These are phyloP conservation scores for Prunus salicina DNA, from an alignment of 306 rosid species.

Conservation along the genomic window DNA sequence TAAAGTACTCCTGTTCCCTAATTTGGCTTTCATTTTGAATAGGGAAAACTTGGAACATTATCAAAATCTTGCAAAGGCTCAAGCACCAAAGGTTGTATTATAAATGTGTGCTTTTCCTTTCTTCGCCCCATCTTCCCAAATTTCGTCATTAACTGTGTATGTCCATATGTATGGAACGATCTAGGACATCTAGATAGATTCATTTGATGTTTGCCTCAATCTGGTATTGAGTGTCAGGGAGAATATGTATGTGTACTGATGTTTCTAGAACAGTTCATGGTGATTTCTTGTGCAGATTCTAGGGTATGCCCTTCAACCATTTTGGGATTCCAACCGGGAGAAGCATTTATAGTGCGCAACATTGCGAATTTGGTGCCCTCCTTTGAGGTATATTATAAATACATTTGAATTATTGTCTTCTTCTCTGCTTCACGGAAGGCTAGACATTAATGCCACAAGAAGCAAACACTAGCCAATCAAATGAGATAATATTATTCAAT, in stretches of 20 bases:
- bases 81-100: constrained; percentile 74
- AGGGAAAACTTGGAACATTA: constrained; percentile 68
- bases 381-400: constrained; percentile 55
- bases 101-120: constrained; percentile 2
- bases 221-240: constrained; percentile 5
- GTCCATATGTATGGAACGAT: not conserved
- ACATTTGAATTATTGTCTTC: constrained; percentile 14
- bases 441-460: constrained; percentile 7
- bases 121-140: not conserved
- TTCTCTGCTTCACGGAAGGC: not conserved
- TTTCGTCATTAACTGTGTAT: not conserved
- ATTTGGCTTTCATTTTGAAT: constrained; percentile 27
- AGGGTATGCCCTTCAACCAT: constrained; percentile 89
- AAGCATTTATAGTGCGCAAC: constrained; percentile 82
- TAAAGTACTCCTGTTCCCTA: constrained; percentile 4
- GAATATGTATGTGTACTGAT: constrained; percentile 38
- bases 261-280: constrained; percentile 77
- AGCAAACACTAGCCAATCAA: not conserved
- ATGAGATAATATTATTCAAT: not conserved
- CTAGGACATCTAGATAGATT: constrained; percentile 7
- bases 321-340: constrained; percentile 95
- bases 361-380: constrained; percentile 90
- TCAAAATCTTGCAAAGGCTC: constrained; percentile 68
- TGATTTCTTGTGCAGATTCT: constrained; percentile 97
- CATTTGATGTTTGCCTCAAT: constrained; percentile 11